phyloP scores from a whole-genome alignment of 2,329 filamentous ascomycete genomes.

The Penicillium sp. region DNA sequence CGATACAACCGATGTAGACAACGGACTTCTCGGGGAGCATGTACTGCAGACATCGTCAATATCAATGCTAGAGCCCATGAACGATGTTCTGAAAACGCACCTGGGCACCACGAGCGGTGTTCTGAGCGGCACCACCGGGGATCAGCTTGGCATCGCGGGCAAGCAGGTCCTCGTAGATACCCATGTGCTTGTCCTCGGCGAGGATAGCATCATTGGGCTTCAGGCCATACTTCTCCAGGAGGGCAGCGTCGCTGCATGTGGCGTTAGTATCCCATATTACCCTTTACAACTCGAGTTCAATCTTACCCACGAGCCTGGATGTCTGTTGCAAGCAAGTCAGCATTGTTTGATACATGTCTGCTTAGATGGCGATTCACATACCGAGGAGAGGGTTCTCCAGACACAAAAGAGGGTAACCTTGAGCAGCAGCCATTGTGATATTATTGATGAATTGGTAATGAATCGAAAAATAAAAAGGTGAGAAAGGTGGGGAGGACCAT shows the following conservation, averaged over 20 bases:
- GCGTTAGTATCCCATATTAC: conserved; percentile 8
- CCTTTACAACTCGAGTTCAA: conserved; percentile 9
- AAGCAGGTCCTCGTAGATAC: conserved; percentile 88
- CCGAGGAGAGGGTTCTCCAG: conserved; percentile 97
- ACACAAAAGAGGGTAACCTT: conserved; percentile 85
- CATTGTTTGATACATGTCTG: conserved; percentile 4
- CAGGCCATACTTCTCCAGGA: conserved; percentile 87
- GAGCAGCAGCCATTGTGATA: conserved; percentile 63
- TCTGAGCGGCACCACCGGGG: conserved; percentile 93
- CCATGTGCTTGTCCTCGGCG: conserved; percentile 83
- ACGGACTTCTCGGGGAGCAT: conserved; percentile 85
- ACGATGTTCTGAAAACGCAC: conserved; percentile 34
- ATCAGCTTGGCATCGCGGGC: conserved; percentile 91
- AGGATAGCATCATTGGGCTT: conserved; percentile 98
- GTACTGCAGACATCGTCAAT: conserved; percentile 56
- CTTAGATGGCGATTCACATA: conserved; percentile 35
- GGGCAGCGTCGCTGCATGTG: conserved; percentile 64
- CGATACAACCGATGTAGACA: conserved; percentile 89
- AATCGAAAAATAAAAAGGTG: conserved; percentile 12
- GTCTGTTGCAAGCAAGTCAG: conserved; percentile 52
- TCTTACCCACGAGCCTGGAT: conserved; percentile 75
- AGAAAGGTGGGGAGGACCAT: conserved; percentile 14
- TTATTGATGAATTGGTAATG: conserved; percentile 9
- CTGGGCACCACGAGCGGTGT: conserved; percentile 91
- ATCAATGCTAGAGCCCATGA: background rate